Evolutionary conservation across 805 yeast species (phyloP).

Genomic region (Vanderwaltozyma tropicalis): DNA sequence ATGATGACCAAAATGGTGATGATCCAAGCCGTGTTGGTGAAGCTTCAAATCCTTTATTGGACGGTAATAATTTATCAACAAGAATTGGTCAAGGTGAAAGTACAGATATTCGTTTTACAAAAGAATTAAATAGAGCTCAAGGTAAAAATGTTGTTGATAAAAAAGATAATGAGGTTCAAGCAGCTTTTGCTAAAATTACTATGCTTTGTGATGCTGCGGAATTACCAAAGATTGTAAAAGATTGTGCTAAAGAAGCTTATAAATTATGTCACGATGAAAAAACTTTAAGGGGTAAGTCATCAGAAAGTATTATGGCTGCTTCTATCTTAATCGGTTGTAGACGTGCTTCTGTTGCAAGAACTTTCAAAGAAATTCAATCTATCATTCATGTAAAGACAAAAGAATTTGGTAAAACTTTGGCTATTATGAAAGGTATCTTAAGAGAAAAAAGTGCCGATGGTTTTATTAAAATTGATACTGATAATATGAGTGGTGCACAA

Average conservation of each 20-base stretch:
- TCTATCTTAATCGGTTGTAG: slow-evolving; percentile 91
- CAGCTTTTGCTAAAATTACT: slow-evolving; percentile 83
- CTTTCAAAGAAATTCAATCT: slow-evolving; percentile 93
- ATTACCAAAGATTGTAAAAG: slow-evolving; percentile 88
- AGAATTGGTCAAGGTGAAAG: slow-evolving; percentile 83
- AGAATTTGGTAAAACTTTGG: slow-evolving; percentile 87
- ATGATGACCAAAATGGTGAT: slow-evolving; percentile 96
- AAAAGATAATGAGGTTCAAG: slow-evolving; percentile 76
- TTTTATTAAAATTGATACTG: slow-evolving; percentile 32
- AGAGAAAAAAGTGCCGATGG: slow-evolving; percentile 34
- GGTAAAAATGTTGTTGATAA: slow-evolving; percentile 75
- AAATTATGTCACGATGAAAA: slow-evolving; percentile 83
- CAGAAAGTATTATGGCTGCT: slow-evolving; percentile 93
- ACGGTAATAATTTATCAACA: slow-evolving; percentile 84
- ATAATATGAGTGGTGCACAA: slow-evolving; percentile 57
- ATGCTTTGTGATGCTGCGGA: slow-evolving; percentile 97
- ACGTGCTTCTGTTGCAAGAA: slow-evolving; percentile 85
- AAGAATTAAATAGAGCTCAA: slow-evolving; percentile 86
- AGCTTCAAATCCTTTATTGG: slow-evolving; percentile 85
- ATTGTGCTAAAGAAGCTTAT: slow-evolving; percentile 94
- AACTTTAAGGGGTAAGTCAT: slow-evolving; percentile 78
- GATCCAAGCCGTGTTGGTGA: slow-evolving; percentile 99
- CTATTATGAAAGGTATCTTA: slow-evolving; percentile 64
- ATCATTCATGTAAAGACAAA: slow-evolving; percentile 86
- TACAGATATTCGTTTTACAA: slow-evolving; percentile 76